Base-by-base conservation (phyloP, 2,329 filamentous ascomycete species). In the Colletotrichum magnum region DNA sequence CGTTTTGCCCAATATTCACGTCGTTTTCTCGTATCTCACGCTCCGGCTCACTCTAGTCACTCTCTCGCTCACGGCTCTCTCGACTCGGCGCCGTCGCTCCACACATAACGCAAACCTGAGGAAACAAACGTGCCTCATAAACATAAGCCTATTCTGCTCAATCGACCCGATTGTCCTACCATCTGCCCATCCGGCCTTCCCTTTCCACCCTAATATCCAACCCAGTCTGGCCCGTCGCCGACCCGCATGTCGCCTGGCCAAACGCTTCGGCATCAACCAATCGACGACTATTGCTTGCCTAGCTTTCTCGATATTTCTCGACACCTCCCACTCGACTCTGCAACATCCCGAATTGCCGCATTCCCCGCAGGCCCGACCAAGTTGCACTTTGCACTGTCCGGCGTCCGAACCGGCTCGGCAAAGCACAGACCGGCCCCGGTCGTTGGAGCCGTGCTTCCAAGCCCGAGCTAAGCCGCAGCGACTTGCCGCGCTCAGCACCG, bases 391-490 rank as follows among this genome's bases (percentile, higher is more conserved):
- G 36, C 21, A 21, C 45, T 57, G 43, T 32, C 18, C 48, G 24
- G 48, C 16, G 45, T 43, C 36, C 41, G 28, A 59, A 43, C 45
- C 54, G 18, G 58, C 39, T 28, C 56, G 57, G 28, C 41, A 48
- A 53, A 59, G 66, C 61, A 69, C 61, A 69, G 66, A 59, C 41
- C 43, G 66, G 54, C 50, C 60, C 21, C 16, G 26, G 50, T 21
- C 26, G 18, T 53, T n/a, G 21, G 39, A 50, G 48, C 54, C 50
- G 61, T 50, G 62, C 28, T 43, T 48, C 54, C 51, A 54, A 43
- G 21, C 39, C 47, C 47, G 41, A 66, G 48, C 53, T 47, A 58
- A 53, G n/a, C 39, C 53, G 39, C 39, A 50, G 41, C 48, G 32
- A 32, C 32, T 57, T 43, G 32, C 43, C 45, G 47, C 47, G n/a